Percentiles rank a stretch among this genome's conserved stretches.
Evolutionary conservation across 2,329 filamentous ascomycete species (phyloP).

Genomic region (Ustilaginoidea virens): DNA sequence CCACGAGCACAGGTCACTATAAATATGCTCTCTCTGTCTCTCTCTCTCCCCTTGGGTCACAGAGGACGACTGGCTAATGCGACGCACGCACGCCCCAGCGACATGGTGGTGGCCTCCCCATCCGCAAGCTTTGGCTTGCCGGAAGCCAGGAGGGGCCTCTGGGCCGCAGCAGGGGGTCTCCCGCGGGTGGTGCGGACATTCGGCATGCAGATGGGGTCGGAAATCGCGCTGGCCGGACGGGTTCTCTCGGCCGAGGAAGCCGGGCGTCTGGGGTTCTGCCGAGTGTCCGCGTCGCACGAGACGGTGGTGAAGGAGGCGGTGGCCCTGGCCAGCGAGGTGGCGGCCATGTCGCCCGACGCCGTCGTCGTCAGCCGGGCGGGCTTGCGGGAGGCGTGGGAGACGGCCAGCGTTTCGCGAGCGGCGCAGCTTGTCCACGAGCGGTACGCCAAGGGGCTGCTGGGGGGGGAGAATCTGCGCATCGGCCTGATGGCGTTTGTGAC

Average conservation of each 20-base stretch:
- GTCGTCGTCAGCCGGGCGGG: conserved; percentile 24
- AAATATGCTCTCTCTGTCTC: too few relatives aligned
- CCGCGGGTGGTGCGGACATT: conserved; percentile 30
- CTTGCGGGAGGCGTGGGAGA: conserved; percentile 22
- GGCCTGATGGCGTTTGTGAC: conserved; percentile 34
- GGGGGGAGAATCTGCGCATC: conserved; percentile 31
- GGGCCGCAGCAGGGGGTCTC: conserved; percentile 34
- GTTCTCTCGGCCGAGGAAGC: conserved; percentile 26
- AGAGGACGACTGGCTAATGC: neutral
- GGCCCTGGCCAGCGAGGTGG: conserved; percentile 18
- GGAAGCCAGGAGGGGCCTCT: conserved; percentile 38
- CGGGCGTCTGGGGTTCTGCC: conserved; percentile 10
- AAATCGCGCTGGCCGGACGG: conserved; percentile 32
- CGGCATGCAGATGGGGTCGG: conserved; percentile 30
- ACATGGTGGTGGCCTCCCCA: conserved; percentile 36
- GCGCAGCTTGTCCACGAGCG: conserved; percentile 23
- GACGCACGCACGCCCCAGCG: conserved; percentile 13
- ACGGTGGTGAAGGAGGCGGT: conserved; percentile 21
- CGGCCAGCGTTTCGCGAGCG: conserved; percentile 22
- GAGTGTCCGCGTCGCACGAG: conserved; percentile 22
- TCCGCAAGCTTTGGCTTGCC: conserved; percentile 35
- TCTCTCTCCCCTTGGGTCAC: neutral
- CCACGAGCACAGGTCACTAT: too few relatives aligned
- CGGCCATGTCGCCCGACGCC: conserved; percentile 19
- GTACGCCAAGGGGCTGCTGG: conserved; percentile 22